Base-by-base conservation (phyloP, 805 yeast genomes). In the Metschnikowia kofuensis region DNA sequence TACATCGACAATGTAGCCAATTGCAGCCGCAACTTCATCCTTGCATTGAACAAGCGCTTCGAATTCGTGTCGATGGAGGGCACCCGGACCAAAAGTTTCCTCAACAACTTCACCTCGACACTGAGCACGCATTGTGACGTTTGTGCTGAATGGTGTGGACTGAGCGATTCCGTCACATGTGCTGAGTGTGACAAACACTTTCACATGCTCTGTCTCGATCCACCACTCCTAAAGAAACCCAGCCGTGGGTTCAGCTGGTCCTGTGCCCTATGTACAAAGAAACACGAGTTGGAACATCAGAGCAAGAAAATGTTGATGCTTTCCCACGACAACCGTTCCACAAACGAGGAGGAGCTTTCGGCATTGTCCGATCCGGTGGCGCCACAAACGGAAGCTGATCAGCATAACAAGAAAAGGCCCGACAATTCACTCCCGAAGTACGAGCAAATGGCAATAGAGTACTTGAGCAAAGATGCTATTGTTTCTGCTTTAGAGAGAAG, bases 201-300 rank as follows among this genome's bases (percentile, higher is more conserved):
- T 56, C 98, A 91, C 68, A 79, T 90, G 80, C 72, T 82, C 35
- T 91, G 98, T 60, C 77, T 90, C 42, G 88, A 85, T 51, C 97
- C 97, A 1, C 97, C 97, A 1, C 66, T 89, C 36, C 63, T 79
- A 45, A 79, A 80, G 53, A 87, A 87, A 59, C 97, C 96, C 1
- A 83, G 87, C 39, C 70, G 95, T 49, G 96, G 96, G 1, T 87
- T 89, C 62, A 87, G 89, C 8, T 91, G 97, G 97, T 78, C 89
- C 27, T 90, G 97, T 71, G 91, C 88, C 29, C 63, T 71, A 6
- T 90, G 97, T 68, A 75, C 84, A n/a, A 78, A 80, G 55, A 76
- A 71, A 31, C 77, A 78, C 44, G 85, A 83, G 41, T 53, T 68
- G 31, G 74, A 70, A 48, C 64, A 71, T 48, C 71, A 67, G 47